phyloP scores from a whole-genome alignment of 371 early-diverging fungal genomes.

The Mucor racemosus region DNA sequence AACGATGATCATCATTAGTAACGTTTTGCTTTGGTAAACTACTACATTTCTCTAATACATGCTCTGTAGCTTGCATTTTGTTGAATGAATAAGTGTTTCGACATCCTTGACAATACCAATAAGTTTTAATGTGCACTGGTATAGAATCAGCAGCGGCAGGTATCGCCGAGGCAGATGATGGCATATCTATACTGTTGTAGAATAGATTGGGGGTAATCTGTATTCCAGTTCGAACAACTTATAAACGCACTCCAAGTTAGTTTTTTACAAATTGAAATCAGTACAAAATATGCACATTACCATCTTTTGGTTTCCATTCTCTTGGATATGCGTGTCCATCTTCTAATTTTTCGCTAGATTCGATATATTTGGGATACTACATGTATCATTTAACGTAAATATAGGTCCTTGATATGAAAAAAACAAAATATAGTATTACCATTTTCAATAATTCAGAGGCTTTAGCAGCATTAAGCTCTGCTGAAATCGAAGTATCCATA shows the following conservation, averaged over 20 bases:
- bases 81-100: constrained; percentile 20
- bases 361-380: constrained; percentile 47
- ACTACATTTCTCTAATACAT: constrained; percentile 2
- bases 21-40: background rate
- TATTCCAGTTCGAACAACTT: constrained; percentile 43
- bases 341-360: constrained; percentile 16
- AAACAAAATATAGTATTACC: constrained; percentile 23
- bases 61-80: constrained; percentile 17
- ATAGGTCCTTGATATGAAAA: background rate
- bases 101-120: constrained; percentile 45
- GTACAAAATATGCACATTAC: constrained; percentile 17
- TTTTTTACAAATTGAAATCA: background rate
- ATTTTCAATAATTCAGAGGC: constrained; percentile 52
- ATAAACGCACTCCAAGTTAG: background rate
- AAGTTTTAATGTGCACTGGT: constrained; percentile 33
- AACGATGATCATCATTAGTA: background rate
- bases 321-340: constrained; percentile 32
- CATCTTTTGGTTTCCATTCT: constrained; percentile 49
- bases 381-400: background rate
- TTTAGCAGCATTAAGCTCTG: constrained; percentile 43
- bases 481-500: constrained; percentile 52
- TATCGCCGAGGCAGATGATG: constrained; percentile 40
- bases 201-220: constrained; percentile 40
- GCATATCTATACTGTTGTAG: constrained; percentile 38
- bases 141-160: constrained; percentile 32